Conservation (phyloP, 345 rosid species). For the Ceriops zippeliana region DNA sequence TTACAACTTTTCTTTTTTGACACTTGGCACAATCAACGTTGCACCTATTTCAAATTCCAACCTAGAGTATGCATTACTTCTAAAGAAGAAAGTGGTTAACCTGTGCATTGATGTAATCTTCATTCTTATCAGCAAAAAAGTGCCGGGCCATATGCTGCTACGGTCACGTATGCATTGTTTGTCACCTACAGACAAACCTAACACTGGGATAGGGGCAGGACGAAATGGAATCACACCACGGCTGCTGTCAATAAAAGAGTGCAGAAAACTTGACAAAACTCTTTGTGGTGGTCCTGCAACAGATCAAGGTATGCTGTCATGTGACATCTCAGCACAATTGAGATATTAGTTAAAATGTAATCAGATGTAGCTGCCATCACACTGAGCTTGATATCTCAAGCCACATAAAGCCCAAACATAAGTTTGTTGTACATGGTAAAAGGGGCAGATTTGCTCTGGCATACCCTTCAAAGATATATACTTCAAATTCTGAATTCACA, state of each 20-base stretch:
- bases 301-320: not conserved
- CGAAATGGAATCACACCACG: slow-evolving; percentile 78
- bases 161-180: slow-evolving; percentile 99
- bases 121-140: slow-evolving; percentile 82
- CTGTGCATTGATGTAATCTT: slow-evolving; percentile 90
- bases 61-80: slow-evolving; percentile 3
- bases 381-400: not conserved
- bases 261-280: slow-evolving; percentile 78
- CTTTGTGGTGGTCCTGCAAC: slow-evolving; percentile 90
- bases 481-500: not conserved
- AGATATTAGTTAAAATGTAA: not conserved
- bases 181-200: slow-evolving; percentile 90
- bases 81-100: slow-evolving; percentile 31
- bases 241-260: slow-evolving; percentile 91
- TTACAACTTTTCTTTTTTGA: not conserved
- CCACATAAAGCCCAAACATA: not conserved
- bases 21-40: not conserved
- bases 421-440: not conserved
- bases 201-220: slow-evolving; percentile 70
- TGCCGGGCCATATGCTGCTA: slow-evolving; percentile 98
- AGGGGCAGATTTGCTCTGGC: not conserved
- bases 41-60: not conserved
- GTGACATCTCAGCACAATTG: not conserved
- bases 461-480: not conserved
- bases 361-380: not conserved